Base-by-base conservation (phyloP, 2,329 filamentous ascomycete species). In the Lasiodiplodia gonubiensis region DNA sequence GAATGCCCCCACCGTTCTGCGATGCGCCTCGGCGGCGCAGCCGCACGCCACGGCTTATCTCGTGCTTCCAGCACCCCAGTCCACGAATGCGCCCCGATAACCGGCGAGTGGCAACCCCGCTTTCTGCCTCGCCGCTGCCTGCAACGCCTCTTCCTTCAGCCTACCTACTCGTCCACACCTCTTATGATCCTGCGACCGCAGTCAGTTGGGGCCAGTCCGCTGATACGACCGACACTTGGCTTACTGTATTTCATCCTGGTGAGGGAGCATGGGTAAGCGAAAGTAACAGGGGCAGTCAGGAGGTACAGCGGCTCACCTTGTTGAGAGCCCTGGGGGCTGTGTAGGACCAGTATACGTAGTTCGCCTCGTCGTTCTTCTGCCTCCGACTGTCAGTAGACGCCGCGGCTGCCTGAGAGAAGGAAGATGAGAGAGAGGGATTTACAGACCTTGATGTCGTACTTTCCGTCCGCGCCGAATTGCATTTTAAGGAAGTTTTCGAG, bases 301-400 rank as follows among this genome's bases (percentile, higher is more conserved):
- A 8, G 12, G 55, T 18, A 59, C 11, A 3, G 42, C 27, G 12
- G 23, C 42, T 2, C 42, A 59, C 55, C 55, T 30, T 59, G 55
- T 59, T 59, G 18, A 59, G 55, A 37, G 49, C 59, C 3, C 42
- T 52, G 6, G 59, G 59, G 59, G 59, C 59, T 18, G 25, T 18
- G 27, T 63, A 63, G 16, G 59, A 63, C 59, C 59, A 63, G 55
- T 59, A 59, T 21, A 59, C 55, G 37, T 59, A 59, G 35, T 59
- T 59, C 16, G 55, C 55, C 55, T 59, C 55, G 16, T 59, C 55
- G 16, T 25, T 59, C 23, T 46, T 59, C 55, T 59, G 25, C 30
- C 30, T 39, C 14, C 18, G 23, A 25, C 37, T 11, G 55, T 59
- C 23, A 59, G 55, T 6, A 21, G 33, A 21, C 6, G 25, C 21